phyloP scores from a whole-genome alignment of 768 basidiomycete species.

The Agrocybe pediades region DNA sequence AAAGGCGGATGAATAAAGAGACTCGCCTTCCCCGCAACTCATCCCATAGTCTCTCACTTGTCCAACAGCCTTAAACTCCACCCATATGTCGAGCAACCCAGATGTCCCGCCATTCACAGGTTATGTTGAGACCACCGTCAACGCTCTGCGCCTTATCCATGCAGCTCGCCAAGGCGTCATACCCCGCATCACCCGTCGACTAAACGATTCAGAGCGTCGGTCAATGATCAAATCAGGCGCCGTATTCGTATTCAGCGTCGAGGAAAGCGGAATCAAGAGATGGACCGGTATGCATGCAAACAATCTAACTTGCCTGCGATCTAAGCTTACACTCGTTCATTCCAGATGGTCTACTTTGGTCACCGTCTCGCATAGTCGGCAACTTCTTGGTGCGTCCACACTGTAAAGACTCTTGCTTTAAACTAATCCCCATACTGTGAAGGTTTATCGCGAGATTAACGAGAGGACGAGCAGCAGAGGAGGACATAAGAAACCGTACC shows the following conservation, averaged over 20 bases:
- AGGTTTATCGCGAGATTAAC: conserved; percentile 85
- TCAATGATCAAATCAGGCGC: conserved; percentile 68
- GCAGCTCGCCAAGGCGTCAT: conserved; percentile 79
- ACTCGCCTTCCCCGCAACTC: conserved; percentile 42
- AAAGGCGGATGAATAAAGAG: conserved; percentile 45
- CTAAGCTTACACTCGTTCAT: conserved; percentile 17
- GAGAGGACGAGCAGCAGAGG: conserved; percentile 63
- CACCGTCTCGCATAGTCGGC: conserved; percentile 80
- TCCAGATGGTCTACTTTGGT: conserved; percentile 72
- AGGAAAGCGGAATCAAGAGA: conserved; percentile 85
- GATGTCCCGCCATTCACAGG: conserved; percentile 73
- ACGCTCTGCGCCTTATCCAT: conserved; percentile 82
- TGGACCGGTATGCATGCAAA: conserved; percentile 63
- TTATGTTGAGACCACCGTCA: conserved; percentile 79
- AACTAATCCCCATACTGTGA: not conserved
- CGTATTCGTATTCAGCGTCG: conserved; percentile 87
- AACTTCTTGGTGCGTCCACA: conserved; percentile 74
- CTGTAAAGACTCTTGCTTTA: too few species aligned
- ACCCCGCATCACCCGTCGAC: conserved; percentile 78
- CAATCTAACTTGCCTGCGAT: conserved; percentile 7
- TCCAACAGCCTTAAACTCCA: conserved; percentile 61
- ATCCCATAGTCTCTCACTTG: conserved; percentile 45
- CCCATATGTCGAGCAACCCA: conserved; percentile 51
- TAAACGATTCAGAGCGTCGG: conserved; percentile 79
- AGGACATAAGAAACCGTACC: conserved; percentile 49